A percentile compares a stretch with the other conserved stretches of the same genome.
These are phyloP conservation scores for Acmispon strigosus DNA, from an alignment of 306 rosid species.

Conservation along the genomic window DNA sequence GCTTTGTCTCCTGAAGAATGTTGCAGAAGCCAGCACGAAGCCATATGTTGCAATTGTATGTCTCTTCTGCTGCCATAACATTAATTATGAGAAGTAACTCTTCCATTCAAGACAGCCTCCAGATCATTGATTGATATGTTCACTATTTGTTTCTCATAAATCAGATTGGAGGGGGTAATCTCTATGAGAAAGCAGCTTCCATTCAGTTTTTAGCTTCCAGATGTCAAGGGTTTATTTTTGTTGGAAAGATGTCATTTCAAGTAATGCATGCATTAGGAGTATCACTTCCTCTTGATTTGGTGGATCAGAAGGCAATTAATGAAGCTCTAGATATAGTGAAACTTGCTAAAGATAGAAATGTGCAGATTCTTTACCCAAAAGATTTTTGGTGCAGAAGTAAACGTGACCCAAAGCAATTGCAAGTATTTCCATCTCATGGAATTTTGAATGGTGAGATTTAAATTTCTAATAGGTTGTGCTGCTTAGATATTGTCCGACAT, in stretches of 20 bases:
- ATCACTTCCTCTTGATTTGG: slow-evolving; percentile 45
- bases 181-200: slow-evolving; percentile 62
- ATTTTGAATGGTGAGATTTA: slow-evolving; percentile 60
- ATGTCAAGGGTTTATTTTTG: slow-evolving; percentile 69
- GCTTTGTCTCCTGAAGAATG: slow-evolving; percentile 40
- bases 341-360: slow-evolving; percentile 40
- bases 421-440: slow-evolving; percentile 49
- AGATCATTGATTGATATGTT: neutral
- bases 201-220: slow-evolving; percentile 61
- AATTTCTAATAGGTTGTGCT: neutral
- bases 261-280: slow-evolving; percentile 72
- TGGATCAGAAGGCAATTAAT: slow-evolving; percentile 41
- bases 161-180: slow-evolving; percentile 85
- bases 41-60: slow-evolving; percentile 90
- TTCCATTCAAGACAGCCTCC: slow-evolving; percentile 3
- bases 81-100: neutral
- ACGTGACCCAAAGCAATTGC: slow-evolving; percentile 36
- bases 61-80: slow-evolving; percentile 12
- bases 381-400: slow-evolving; percentile 76
- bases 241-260: slow-evolving; percentile 90
- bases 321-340: slow-evolving; percentile 52
- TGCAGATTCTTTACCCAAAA: slow-evolving; percentile 61
- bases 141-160: slow-evolving; percentile 12
- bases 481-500: neutral
- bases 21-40: slow-evolving; percentile 37